Base-by-base conservation (phyloP, 345 rosid species). In the Stellera chamaejasme region DNA sequence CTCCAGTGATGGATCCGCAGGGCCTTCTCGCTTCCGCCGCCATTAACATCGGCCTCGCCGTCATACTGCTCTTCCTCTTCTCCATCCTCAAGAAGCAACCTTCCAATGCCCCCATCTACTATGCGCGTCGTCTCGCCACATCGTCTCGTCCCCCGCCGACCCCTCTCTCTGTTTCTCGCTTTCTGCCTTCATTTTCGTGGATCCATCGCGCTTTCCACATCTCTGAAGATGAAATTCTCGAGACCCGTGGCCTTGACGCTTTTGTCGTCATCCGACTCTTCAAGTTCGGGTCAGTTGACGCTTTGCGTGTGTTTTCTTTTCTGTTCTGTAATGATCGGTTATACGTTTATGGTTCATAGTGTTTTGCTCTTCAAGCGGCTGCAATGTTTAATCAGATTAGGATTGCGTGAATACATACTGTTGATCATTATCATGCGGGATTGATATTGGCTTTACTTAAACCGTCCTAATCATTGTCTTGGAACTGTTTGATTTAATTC, bases 161-260 rank as follows among this genome's bases (percentile, higher is more conserved):
- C 45, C 59, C 79, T 25, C 43, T 69, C 57, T 32, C 79, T 15
- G 65, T 80, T 48, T 68, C 66, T 60, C 85, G 93, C 48, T 82
- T 84, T 67, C 76, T 86, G 10, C 97, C 97, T 48, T 88, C 97
- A 2, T 48, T 88, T n/a, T 78, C 89, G 0, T 92, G 98, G 97
- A 81, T 92, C 60, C 82, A 79, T 50, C 79, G 75, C 16, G 93
- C 93, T 43, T 74, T 79, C 43, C 77, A 75, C 42, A 76, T 88
- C 56, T 67, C 85, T 2, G 96, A 92, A 62, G 93, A 92, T 44
- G 82, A 88, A 55, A 77, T 92, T 58, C 79, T 88, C 45, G 49
- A 55, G 45, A 66, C 64, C 59, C 74, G 75, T 43, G 94, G 93
- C 52, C 91, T 92, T 11, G 94, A 92, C 36, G 91, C 90, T 0